phyloP scores from a whole-genome alignment of 805 yeast genomes.

The Candida odintsovae region DNA sequence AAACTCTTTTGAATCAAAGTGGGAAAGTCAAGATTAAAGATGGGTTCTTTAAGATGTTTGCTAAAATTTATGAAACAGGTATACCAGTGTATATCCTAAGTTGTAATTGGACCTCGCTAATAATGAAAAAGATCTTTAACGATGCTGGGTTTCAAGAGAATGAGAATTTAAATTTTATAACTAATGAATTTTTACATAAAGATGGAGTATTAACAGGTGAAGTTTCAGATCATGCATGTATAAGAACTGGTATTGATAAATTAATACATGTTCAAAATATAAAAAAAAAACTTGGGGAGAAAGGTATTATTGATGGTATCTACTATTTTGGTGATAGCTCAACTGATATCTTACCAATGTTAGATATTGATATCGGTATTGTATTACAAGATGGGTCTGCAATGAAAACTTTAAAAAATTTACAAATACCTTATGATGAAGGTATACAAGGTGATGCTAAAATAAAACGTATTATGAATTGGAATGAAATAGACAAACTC shows the following conservation, averaged over 20 bases:
- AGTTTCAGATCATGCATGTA: constrained; percentile 16
- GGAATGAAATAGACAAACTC: constrained; percentile 17
- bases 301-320: constrained; percentile 15
- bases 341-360: constrained; percentile 49
- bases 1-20: constrained; percentile 31
- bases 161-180: constrained; percentile 28
- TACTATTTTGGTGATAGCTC: constrained; percentile 59
- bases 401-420: constrained; percentile 16
- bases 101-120: constrained; percentile 54
- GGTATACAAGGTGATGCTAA: constrained; percentile 12
- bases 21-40: constrained; percentile 51
- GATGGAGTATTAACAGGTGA: constrained; percentile 24
- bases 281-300: constrained; percentile 12
- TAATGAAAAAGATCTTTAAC: constrained; percentile 33
- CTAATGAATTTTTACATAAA: constrained; percentile 46
- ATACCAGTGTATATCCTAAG: constrained; percentile 44
- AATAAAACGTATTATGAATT: constrained; percentile 16
- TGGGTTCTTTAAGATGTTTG: constrained; percentile 55
- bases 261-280: constrained; percentile 22
- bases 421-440: constrained; percentile 18
- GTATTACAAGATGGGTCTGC: constrained; percentile 38
- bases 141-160: constrained; percentile 17
- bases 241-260: constrained; percentile 56
- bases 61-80: constrained; percentile 1
- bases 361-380: constrained; percentile 42